Percentiles rank a stretch among this genome's conserved stretches.
phyloP scores from a whole-genome alignment of 2,329 filamentous ascomycete genomes.

The Alternaria rosae region DNA sequence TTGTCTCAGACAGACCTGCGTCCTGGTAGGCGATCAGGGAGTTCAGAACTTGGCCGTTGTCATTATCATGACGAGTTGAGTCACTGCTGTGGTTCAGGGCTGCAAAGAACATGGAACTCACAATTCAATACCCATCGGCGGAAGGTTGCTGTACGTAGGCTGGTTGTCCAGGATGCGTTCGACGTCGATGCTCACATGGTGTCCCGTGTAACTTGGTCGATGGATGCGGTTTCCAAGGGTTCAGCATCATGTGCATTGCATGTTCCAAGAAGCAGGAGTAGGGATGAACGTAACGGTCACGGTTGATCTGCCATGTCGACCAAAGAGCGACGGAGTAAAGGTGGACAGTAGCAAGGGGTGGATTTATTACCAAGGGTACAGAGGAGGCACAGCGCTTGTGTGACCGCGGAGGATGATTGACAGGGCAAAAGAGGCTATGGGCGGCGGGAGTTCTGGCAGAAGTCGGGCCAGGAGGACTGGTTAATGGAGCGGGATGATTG shows the following conservation, averaged over 20 bases:
- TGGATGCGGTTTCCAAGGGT: not conserved
- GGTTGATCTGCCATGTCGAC: conserved; percentile 1
- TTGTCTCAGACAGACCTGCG: conserved; percentile 22
- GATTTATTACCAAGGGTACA: not conserved
- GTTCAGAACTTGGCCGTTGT: too few species aligned
- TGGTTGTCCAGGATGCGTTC: not conserved
- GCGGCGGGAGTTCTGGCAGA: conserved; percentile 8
- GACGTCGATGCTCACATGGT: conserved; percentile 1
- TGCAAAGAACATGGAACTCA: not conserved
- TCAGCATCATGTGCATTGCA: conserved; percentile 5
- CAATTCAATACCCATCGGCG: not conserved
- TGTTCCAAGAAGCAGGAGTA: not conserved
- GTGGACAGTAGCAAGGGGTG: conserved; percentile 3
- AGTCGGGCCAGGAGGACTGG: not conserved
- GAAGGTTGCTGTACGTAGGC: not conserved
- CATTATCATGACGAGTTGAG: not conserved
- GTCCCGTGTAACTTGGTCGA: conserved; percentile 3
- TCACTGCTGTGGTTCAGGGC: not conserved
- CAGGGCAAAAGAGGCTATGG: conserved; percentile 6
- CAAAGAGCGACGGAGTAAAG: not conserved
- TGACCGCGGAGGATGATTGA: not conserved
- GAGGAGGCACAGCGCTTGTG: conserved; percentile 5
- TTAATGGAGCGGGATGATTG: not conserved
- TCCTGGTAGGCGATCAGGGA: not conserved
- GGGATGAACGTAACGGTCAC: conserved; percentile 6